Conservation (phyloP, 371 early-diverging fungal genomes). For the Lichtheimia ramosa region DNA sequence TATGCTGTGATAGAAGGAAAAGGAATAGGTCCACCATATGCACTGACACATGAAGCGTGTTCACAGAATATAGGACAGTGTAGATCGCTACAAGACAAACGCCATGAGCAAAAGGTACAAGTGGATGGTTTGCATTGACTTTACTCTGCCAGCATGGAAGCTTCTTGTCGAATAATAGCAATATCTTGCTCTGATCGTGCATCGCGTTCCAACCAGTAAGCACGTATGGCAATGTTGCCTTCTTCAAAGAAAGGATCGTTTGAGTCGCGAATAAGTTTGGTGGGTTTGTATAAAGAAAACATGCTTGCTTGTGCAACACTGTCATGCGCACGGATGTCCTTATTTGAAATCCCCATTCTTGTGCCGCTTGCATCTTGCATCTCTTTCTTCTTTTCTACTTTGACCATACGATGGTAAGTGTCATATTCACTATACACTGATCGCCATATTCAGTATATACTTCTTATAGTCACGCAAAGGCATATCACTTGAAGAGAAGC, state of each 20-base stretch:
- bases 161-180: slow-evolving; percentile 30
- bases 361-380: background rate
- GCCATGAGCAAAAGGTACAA: background rate
- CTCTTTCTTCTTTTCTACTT: background rate
- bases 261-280: slow-evolving; percentile 24
- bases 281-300: slow-evolving; percentile 37
- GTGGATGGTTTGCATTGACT: background rate
- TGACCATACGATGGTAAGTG: background rate
- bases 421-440: background rate
- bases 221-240: slow-evolving; percentile 52
- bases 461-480: slow-evolving; percentile 40
- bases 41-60: slow-evolving; percentile 19
- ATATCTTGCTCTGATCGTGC: slow-evolving; percentile 13
- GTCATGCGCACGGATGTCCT: background rate
- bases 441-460: background rate
- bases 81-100: slow-evolving; percentile 6
- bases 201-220: slow-evolving; percentile 45
- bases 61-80: slow-evolving; percentile 26
- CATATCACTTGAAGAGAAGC: slow-evolving; percentile 79
- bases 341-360: background rate
- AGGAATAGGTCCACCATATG: slow-evolving; percentile 11
- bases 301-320: slow-evolving; percentile 4
- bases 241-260: slow-evolving; percentile 54
- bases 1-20: slow-evolving; percentile 47
- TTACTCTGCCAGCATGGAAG: slow-evolving; percentile 17